Evolutionary conservation across 2,329 filamentous ascomycete genomes (phyloP).

Genomic region (Pseudocercospora cruenta): DNA sequence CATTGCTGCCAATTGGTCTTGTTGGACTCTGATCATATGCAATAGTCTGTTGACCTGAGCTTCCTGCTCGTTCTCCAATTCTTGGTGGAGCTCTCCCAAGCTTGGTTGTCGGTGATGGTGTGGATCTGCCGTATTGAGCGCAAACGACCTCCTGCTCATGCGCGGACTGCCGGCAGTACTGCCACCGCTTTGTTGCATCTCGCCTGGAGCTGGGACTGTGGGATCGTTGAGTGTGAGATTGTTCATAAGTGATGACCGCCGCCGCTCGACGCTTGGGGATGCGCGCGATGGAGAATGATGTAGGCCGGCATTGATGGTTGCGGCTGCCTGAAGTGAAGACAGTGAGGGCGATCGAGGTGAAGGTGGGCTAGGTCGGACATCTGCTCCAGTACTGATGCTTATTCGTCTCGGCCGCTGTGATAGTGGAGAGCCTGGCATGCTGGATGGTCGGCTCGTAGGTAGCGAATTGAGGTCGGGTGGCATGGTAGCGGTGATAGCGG

Average conservation of each 20-base stretch:
- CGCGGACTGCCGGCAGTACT: conserved; percentile 36
- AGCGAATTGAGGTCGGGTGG: conserved; percentile 64
- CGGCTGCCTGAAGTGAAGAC: conserved; percentile 73
- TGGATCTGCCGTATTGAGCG: conserved; percentile 56
- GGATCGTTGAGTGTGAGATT: conserved; percentile 76
- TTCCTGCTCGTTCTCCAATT: conserved; percentile 78
- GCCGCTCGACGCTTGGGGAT: conserved; percentile 55
- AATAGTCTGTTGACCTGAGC: conserved; percentile 78
- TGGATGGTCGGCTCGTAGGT: conserved; percentile 37
- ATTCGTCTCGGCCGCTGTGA: conserved; percentile 36
- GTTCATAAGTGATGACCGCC: conserved; percentile 71
- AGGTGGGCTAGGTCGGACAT: conserved; percentile 52
- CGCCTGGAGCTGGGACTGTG: conserved; percentile 66
- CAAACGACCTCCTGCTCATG: conserved; percentile 39
- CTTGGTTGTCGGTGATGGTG: conserved; percentile 68
- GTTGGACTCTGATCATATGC: conserved; percentile 75
- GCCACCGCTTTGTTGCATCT: conserved; percentile 59
- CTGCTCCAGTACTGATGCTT: conserved; percentile 39
- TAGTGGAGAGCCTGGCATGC: conserved; percentile 39
- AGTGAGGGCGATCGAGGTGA: conserved; percentile 67
- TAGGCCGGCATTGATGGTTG: conserved; percentile 72
- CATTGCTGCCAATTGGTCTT: conserved; percentile 67
- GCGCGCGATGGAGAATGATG: conserved; percentile 52
- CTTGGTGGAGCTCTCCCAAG: conserved; percentile 76
- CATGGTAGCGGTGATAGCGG: conserved; percentile 41